Percentiles rank a stretch among this genome's conserved stretches.
Conservation (phyloP, 2,329 filamentous ascomycete genomes). For the Sclerotinia glacialis region DNA sequence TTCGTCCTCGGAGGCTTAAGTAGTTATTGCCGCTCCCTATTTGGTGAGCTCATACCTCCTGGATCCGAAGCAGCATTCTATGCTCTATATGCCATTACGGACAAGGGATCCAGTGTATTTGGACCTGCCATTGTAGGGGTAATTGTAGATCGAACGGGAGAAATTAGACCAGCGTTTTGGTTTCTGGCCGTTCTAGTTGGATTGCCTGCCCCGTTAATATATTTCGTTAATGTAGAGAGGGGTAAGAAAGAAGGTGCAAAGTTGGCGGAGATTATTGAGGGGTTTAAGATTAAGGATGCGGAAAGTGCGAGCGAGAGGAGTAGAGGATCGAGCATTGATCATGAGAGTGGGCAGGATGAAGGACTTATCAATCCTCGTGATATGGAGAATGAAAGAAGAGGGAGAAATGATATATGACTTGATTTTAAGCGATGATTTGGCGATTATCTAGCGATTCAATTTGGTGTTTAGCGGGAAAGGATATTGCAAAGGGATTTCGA, state of each 20-base stretch:
- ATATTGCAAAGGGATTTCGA: background rate
- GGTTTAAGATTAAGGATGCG: constrained; percentile 18
- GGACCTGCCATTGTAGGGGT: constrained; percentile 88
- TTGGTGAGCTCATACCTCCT: constrained; percentile 86
- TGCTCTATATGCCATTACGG: constrained; percentile 85
- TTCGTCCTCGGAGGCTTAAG: constrained; percentile 90
- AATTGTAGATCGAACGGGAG: constrained; percentile 80
- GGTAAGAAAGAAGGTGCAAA: constrained; percentile 66
- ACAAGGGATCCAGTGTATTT: constrained; percentile 92
- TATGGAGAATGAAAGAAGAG: background rate
- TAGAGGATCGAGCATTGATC: background rate
- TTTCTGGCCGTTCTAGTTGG: constrained; percentile 82
- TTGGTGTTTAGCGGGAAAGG: constrained; percentile 1
- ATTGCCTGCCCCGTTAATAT: constrained; percentile 78
- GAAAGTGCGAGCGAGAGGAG: constrained; percentile 14
- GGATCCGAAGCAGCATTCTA: constrained; percentile 92
- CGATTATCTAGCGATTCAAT: background rate
- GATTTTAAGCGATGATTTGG: constrained; percentile 1
- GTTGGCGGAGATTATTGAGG: constrained; percentile 47
- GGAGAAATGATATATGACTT: constrained; percentile 4
- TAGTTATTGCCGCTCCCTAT: constrained; percentile 87
- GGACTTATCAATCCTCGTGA: background rate
- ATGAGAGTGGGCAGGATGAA: constrained; percentile 3
- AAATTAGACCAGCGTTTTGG: constrained; percentile 82
- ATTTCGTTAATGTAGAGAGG: constrained; percentile 77